phyloP scores from a whole-genome alignment of 768 basidiomycete genomes.

The Filobasidium floriforme region DNA sequence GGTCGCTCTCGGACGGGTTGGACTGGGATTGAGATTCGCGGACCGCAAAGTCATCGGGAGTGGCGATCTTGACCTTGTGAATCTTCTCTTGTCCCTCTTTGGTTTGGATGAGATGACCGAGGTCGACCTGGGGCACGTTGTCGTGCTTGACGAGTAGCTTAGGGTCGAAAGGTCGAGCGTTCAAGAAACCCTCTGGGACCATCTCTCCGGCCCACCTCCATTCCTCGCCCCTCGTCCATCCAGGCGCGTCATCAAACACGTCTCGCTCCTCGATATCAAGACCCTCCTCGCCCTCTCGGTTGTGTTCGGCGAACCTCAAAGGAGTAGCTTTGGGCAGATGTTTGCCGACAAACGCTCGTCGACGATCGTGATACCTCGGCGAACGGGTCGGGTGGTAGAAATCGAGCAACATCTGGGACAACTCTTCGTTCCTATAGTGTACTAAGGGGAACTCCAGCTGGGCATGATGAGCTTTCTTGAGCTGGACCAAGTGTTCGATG shows the following conservation, averaged over 20 bases:
- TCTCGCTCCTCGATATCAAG: constrained; percentile 25
- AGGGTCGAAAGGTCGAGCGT: not conserved
- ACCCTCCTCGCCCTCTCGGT: not conserved
- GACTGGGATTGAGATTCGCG: no score
- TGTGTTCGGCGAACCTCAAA: constrained; percentile 25
- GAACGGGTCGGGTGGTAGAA: constrained; percentile 36
- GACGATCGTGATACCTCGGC: constrained; percentile 34
- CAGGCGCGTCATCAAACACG: constrained; percentile 26
- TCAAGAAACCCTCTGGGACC: constrained; percentile 24
- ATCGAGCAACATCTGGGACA: constrained; percentile 39
- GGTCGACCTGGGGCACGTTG: no score
- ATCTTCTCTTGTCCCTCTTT: no score
- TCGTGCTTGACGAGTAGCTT: not conserved
- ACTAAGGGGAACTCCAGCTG: constrained; percentile 23
- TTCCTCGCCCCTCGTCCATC: constrained; percentile 28
- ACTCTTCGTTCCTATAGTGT: constrained; percentile 32
- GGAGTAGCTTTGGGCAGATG: constrained; percentile 30
- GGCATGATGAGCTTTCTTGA: not conserved
- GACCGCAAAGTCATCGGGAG: no score
- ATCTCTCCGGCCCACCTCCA: constrained; percentile 28
- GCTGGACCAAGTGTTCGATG: not conserved
- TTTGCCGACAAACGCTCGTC: constrained; percentile 37
- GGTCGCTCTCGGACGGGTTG: no score
- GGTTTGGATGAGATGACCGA: no score
- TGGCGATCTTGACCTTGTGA: no score